Conservation (phyloP, 208 protist species). For the Vickermania spadyakhi region DNA sequence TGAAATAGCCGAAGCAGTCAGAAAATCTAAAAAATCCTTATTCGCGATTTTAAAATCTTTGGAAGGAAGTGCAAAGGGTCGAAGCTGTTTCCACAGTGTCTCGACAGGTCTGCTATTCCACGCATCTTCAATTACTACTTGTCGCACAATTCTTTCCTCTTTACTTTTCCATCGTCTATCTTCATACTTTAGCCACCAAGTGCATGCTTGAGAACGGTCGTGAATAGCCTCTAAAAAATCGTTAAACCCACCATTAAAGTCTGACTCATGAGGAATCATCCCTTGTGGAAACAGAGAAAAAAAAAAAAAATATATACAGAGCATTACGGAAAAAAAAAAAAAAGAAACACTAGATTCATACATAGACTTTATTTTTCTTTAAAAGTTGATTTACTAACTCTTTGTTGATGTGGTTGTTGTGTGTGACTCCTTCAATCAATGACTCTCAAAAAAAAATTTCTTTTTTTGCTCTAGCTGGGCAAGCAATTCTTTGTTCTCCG, state of each 20-base stretch:
- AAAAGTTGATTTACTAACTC: too few species aligned
- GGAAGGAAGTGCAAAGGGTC: slow-evolving; percentile 23
- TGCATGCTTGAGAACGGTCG: slow-evolving; percentile 1
- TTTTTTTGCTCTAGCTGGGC: slow-evolving; percentile 45
- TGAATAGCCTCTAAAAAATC: slow-evolving; percentile 11
- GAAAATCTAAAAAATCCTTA: slow-evolving; percentile 21
- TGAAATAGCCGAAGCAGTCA: slow-evolving; percentile 20
- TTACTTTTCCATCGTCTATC: slow-evolving; percentile 17
- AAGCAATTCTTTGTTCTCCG: slow-evolving; percentile 40
- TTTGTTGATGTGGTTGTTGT: too few species aligned
- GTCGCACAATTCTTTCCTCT: slow-evolving; percentile 28
- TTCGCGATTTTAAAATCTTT: slow-evolving; percentile 24
- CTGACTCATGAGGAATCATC: slow-evolving; percentile 15
- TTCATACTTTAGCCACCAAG: slow-evolving; percentile 30
- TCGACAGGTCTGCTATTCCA: slow-evolving; percentile 30
- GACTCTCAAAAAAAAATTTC: too few species aligned
- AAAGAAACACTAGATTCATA: too few species aligned
- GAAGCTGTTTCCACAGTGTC: slow-evolving; percentile 27
- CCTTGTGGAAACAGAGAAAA: too few species aligned
- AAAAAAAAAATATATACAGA: too few species aligned
- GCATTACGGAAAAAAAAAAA: too few species aligned
- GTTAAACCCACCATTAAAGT: slow-evolving; percentile 20
- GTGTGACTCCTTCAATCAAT: too few species aligned
- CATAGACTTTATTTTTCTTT: too few species aligned
- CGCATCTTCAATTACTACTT: slow-evolving; percentile 23